These are phyloP conservation scores for Xylaria sp. DNA, from an alignment of 2,329 filamentous ascomycete genomes.

Conservation along the genomic window DNA sequence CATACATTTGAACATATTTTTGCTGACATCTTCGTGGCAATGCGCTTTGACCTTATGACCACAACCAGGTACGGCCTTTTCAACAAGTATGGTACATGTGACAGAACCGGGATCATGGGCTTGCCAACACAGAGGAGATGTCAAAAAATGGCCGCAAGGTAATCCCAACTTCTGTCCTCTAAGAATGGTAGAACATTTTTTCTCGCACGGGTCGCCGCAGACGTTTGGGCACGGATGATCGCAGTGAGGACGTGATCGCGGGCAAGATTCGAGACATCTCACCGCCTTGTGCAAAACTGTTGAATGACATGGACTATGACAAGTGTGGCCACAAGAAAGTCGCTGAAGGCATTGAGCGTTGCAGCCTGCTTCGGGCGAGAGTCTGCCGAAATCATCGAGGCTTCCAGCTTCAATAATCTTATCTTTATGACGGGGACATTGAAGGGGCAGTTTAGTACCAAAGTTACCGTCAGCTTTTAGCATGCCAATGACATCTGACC, in stretches of 20 bases:
- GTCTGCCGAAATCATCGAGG: slow-evolving; percentile 60
- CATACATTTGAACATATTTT: not conserved
- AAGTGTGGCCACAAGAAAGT: slow-evolving; percentile 55
- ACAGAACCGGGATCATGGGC: not conserved
- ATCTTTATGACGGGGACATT: slow-evolving; percentile 57
- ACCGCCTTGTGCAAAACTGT: slow-evolving; percentile 52
- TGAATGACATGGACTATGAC: slow-evolving; percentile 53
- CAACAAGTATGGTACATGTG: not conserved
- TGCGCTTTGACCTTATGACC: not conserved
- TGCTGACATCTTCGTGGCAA: slow-evolving; percentile 6
- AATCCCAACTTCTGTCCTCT: slow-evolving; percentile 29
- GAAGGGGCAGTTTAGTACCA: slow-evolving; percentile 56
- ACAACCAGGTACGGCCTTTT: slow-evolving; percentile 13
- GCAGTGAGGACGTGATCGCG: slow-evolving; percentile 48
- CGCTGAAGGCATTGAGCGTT: slow-evolving; percentile 53
- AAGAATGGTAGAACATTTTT: slow-evolving; percentile 43
- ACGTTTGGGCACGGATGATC: slow-evolving; percentile 49
- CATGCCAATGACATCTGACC: slow-evolving; percentile 61
- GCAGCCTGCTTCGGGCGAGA: slow-evolving; percentile 69
- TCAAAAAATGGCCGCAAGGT: slow-evolving; percentile 50
- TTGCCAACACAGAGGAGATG: slow-evolving; percentile 21
- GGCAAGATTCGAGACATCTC: slow-evolving; percentile 52
- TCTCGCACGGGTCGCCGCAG: slow-evolving; percentile 45
- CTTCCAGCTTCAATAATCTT: slow-evolving; percentile 51
- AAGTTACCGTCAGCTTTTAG: slow-evolving; percentile 53